Conservation (phyloP, 2,329 filamentous ascomycete genomes). For the Didymella glomerata region DNA sequence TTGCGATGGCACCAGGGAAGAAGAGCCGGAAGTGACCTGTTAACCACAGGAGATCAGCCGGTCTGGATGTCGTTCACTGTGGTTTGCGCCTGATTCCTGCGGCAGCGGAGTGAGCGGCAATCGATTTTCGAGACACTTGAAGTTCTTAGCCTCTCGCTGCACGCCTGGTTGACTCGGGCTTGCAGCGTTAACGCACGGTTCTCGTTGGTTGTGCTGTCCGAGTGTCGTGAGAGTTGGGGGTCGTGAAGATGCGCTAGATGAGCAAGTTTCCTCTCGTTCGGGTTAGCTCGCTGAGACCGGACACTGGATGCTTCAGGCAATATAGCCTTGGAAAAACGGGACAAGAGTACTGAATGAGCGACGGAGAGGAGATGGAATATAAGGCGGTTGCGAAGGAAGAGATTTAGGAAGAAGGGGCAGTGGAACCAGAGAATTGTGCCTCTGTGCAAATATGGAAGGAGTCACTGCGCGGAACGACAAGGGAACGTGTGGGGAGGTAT, state of each 20-base stretch:
- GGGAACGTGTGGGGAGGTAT: constrained; percentile 25
- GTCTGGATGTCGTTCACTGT: constrained; percentile 18
- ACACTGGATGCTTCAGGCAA: constrained; percentile 25
- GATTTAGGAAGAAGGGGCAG: neutral
- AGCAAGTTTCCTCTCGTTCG: constrained; percentile 21
- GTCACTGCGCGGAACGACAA: constrained; percentile 14
- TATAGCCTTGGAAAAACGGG: constrained; percentile 16
- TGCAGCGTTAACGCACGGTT: constrained; percentile 31
- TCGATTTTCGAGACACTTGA: constrained; percentile 23
- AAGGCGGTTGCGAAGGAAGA: neutral
- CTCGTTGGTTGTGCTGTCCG: constrained; percentile 30
- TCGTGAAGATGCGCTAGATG: constrained; percentile 22
- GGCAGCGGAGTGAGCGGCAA: constrained; percentile 23
- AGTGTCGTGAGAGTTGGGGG: constrained; percentile 28
- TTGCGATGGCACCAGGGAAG: constrained; percentile 21
- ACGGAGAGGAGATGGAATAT: constrained; percentile 5
- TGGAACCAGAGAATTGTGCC: constrained; percentile 13
- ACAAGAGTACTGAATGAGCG: constrained; percentile 24
- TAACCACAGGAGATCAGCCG: constrained; percentile 13
- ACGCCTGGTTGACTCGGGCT: constrained; percentile 25
- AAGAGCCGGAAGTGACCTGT: constrained; percentile 15
- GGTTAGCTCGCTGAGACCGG: constrained; percentile 26
- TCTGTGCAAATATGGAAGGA: constrained; percentile 25
- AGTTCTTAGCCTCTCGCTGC: constrained; percentile 25
- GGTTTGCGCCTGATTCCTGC: constrained; percentile 17